These are phyloP conservation scores for Conringia planisiliqua DNA, from an alignment of 345 rosid species.

Conservation along the genomic window DNA sequence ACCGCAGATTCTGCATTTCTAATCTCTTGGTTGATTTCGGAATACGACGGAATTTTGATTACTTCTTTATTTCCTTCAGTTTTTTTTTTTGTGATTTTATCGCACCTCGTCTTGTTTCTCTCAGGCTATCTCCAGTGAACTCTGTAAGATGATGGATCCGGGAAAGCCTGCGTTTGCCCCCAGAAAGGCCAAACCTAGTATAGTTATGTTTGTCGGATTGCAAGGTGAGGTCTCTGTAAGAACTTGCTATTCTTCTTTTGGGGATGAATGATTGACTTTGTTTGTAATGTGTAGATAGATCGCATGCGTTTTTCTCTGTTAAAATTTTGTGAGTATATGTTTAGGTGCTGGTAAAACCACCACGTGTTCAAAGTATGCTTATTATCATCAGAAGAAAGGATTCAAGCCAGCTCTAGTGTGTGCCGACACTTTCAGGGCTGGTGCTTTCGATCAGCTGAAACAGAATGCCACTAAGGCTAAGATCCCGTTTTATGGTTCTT, in stretches of 20 bases:
- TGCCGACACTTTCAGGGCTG: conserved; percentile 79
- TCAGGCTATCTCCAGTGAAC: conserved; percentile 86
- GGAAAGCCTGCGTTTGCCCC: conserved; percentile 84
- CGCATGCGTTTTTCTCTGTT: conserved; percentile 32
- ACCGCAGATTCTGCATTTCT: too few species aligned
- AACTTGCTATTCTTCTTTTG: conserved; percentile 42
- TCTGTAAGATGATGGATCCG: conserved; percentile 85
- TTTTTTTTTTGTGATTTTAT: conserved; percentile 52
- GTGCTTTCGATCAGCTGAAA: conserved; percentile 84
- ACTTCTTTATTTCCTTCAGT: background rate
- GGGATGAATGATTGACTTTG: conserved; percentile 53
- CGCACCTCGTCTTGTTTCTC: conserved; percentile 80
- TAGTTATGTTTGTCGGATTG: conserved; percentile 86
- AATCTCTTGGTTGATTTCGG: conserved; percentile 32
- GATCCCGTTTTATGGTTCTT: conserved; percentile 57
- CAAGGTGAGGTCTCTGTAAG: conserved; percentile 34
- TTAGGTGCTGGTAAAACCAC: conserved; percentile 87
- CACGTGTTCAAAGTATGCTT: conserved; percentile 79
- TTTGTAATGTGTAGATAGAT: background rate
- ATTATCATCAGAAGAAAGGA: conserved; percentile 82
- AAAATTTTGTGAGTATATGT: conserved; percentile 33
- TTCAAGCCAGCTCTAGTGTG: conserved; percentile 86
- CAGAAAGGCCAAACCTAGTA: conserved; percentile 73
- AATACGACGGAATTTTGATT: background rate
- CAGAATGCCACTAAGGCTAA: conserved; percentile 88